Conservation (phyloP, 306 rosid species). For the Cucumis hystrix region DNA sequence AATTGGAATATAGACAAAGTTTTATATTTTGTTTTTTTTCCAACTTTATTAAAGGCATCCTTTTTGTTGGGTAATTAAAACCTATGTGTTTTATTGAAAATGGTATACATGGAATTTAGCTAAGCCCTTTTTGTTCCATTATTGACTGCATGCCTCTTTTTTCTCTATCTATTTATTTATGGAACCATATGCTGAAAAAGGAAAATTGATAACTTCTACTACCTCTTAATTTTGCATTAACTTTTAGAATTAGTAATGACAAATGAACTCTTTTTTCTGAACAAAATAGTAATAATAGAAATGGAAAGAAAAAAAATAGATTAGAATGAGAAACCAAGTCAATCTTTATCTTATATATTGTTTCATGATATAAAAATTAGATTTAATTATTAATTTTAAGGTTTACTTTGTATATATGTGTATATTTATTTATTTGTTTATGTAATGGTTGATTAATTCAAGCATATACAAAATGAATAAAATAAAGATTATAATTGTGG, state of each 20-base stretch:
- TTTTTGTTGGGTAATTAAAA: neutral
- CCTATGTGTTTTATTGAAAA: neutral
- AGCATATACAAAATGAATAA: no score
- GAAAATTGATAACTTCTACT: neutral
- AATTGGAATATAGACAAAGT: neutral
- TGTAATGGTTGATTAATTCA: no score
- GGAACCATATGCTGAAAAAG: neutral
- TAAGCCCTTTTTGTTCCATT: neutral
- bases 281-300: neutral
- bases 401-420: no score
- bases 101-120: neutral
- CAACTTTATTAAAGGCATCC: neutral
- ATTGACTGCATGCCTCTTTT: neutral
- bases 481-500: no score
- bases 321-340: neutral
- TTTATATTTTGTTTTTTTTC: neutral
- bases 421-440: no score
- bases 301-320: neutral
- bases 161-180: no score
- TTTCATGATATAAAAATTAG: neutral
- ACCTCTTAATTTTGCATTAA: neutral
- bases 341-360: neutral
- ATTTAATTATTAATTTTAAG: neutral
- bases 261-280: neutral
- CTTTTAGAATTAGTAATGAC: neutral